These are phyloP conservation scores for Podospora australis DNA, from an alignment of 495 filamentous ascomycete species.

Conservation along the genomic window DNA sequence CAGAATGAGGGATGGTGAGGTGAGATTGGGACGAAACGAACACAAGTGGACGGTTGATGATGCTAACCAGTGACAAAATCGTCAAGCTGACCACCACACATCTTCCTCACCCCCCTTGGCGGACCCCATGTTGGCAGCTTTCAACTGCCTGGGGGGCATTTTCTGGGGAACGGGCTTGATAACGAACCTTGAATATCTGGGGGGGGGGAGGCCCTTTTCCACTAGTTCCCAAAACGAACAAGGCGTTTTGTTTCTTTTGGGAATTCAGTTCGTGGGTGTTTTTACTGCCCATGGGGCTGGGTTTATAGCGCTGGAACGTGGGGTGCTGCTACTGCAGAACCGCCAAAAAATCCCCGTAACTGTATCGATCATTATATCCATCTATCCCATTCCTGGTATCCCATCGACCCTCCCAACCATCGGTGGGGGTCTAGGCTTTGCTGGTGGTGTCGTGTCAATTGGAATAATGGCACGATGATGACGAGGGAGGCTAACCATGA, in stretches of 20 bases:
- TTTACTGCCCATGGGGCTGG: neutral
- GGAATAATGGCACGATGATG: too few relatives aligned
- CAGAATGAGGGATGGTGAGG: neutral
- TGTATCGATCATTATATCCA: neutral
- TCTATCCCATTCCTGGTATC: neutral
- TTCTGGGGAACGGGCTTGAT: too few relatives aligned
- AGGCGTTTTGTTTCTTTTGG: neutral
- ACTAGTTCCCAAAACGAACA: neutral
- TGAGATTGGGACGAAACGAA: neutral
- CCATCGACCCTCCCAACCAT: neutral
- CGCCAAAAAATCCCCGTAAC: neutral
- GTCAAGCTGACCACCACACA: too few relatives aligned
- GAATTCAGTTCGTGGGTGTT: neutral
- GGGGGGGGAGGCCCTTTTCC: neutral
- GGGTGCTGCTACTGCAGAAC: too few relatives aligned
- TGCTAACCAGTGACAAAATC: too few relatives aligned
- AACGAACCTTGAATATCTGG: neutral
- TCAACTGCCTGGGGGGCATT: neutral
- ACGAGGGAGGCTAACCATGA: too few relatives aligned
- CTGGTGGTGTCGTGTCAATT: neutral
- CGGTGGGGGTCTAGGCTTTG: neutral
- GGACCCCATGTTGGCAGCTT: neutral
- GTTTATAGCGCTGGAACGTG: too few relatives aligned
- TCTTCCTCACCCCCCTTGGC: too few relatives aligned
- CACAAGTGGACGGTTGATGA: too few relatives aligned